Percentiles rank a stretch among this genome's conserved stretches.
Evolutionary conservation across 2,329 filamentous ascomycete genomes (phyloP).

Genomic region (Chrysosporium keratinophilum): DNA sequence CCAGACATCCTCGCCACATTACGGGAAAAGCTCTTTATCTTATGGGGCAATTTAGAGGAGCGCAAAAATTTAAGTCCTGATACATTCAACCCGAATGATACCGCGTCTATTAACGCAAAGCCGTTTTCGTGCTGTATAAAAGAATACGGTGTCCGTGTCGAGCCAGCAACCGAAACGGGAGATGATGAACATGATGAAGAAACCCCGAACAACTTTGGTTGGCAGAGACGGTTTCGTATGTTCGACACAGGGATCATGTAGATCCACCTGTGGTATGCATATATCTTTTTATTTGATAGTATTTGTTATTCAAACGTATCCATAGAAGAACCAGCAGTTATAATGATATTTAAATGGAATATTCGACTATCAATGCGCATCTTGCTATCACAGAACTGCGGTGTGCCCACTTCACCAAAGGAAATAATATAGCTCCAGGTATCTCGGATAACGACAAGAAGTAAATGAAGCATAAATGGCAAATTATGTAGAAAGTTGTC

Average conservation of each 20-base stretch:
- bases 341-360: background rate
- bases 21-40: constrained; percentile 58
- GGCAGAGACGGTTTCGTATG: constrained; percentile 54
- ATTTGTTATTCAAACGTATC: background rate
- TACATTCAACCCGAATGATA: constrained; percentile 14
- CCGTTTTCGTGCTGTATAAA: constrained; percentile 61
- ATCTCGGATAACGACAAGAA: background rate
- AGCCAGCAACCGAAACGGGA: constrained; percentile 17
- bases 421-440: no score
- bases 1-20: constrained; percentile 42
- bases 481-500: background rate
- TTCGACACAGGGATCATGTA: constrained; percentile 52
- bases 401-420: background rate
- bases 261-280: background rate
- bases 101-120: constrained; percentile 39
- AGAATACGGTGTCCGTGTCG: constrained; percentile 54
- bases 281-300: background rate
- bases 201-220: constrained; percentile 37
- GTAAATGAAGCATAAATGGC: background rate
- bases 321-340: background rate
- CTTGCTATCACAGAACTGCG: background rate
- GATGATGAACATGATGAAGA: constrained; percentile 26
- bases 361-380: background rate
- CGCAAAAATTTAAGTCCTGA: constrained; percentile 39
- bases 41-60: constrained; percentile 84